A percentile compares a stretch with the other conserved stretches of the same genome.
Conservation (phyloP, 805 yeast genomes). For the Hanseniaspora meyeri region DNA sequence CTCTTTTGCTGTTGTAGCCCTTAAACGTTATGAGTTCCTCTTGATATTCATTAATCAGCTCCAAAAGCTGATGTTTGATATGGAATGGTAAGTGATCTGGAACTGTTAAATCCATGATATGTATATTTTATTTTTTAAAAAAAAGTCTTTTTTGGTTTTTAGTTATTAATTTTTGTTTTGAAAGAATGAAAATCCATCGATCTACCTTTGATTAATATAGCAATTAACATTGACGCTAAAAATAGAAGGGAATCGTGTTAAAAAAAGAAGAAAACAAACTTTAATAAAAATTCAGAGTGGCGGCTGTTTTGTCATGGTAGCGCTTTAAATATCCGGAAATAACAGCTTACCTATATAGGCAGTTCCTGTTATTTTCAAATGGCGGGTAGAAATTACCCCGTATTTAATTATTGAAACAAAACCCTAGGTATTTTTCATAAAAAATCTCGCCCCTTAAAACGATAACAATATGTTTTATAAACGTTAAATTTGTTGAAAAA, state of each 20-base stretch:
- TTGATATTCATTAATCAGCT: slow-evolving; percentile 38
- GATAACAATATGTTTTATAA: too few species aligned
- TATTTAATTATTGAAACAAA: too few species aligned
- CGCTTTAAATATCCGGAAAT: too few species aligned
- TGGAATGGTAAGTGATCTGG: slow-evolving; percentile 33
- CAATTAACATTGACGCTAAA: not conserved
- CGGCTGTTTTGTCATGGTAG: not conserved
- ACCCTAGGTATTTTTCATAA: too few species aligned
- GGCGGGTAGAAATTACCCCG: too few species aligned
- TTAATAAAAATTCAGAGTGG: not conserved
- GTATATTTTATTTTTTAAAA: not conserved
- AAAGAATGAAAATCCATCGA: too few species aligned
- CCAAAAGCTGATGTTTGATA: slow-evolving; percentile 30
- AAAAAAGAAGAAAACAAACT: not conserved
- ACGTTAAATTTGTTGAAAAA: not conserved
- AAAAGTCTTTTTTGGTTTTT: not conserved
- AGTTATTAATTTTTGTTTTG: not conserved
- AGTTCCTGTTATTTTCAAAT: too few species aligned
- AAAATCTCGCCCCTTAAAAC: too few species aligned
- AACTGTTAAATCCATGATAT: slow-evolving; percentile 36
- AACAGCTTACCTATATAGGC: too few species aligned
- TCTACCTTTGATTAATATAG: too few species aligned
- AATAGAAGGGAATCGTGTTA: not conserved
- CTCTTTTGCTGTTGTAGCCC: slow-evolving; percentile 53
- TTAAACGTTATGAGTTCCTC: slow-evolving; percentile 66